Base-by-base conservation (phyloP, 2,329 filamentous ascomycete genomes). In the Macroventuria anomochaeta region DNA sequence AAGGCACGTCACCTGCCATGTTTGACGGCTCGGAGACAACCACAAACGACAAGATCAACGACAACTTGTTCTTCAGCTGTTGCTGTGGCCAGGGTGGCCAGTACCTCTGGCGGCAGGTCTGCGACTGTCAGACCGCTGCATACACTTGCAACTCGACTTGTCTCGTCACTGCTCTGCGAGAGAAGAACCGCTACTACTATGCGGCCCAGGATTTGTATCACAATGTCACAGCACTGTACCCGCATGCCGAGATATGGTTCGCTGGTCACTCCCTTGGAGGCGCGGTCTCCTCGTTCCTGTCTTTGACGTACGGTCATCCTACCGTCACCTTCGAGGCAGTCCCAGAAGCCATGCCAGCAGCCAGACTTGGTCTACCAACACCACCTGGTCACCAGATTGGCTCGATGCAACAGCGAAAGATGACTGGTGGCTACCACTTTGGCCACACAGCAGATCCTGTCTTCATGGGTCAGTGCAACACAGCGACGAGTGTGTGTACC, bases 11-110 rank as follows among this genome's bases (percentile, higher is more conserved):
- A 7, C 85, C 88, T 2, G 93, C 95, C 11, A 87, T 97, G 3
- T 97, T 97, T 70, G 93, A 97, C 73, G 95, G 95, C n/a, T 90
- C 93, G 31, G 93, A 93, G 44, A 97, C 95, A 1, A 97, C 93
- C 0, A 96, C 92, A 21, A 96, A 96, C 64, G 95, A 99, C 78
- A 99, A 99, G 78, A 81, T 93, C 68, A 99, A 97, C 73, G 95
- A 99, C 76, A 99, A 99, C 71, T 81, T 99, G 8, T 96, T 96
- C 76, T 97, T 97, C 78, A 96, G 93, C 70, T 99, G 95, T 77
- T 99, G 95, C 75, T 99, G 95, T 76, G 95, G 87, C 3, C 92
- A 97, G 76, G 93, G 96, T 65, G 92, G 93, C 0, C 91, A 92
- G 60, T 92, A 88, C 77, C 86, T 92, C 13, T 97, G 92, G 88